Conservation (phyloP, 1,139 yeast genomes). For the Meyerozyma athensensis region DNA sequence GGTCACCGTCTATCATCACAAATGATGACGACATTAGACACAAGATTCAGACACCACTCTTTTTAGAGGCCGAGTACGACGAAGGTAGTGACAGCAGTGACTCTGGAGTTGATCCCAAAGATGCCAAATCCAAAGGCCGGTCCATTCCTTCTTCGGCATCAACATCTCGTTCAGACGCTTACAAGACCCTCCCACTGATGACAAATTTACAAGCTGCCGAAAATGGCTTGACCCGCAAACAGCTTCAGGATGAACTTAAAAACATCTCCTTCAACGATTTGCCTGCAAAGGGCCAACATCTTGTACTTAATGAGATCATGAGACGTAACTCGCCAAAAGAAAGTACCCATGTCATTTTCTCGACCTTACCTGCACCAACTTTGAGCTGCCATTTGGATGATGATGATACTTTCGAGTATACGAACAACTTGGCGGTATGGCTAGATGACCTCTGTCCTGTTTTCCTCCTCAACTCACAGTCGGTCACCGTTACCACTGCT, state of each 20-base stretch:
- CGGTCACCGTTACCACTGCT: constrained; percentile 93
- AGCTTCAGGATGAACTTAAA: constrained; percentile 36
- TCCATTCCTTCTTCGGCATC: constrained; percentile 12
- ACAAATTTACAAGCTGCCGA: constrained; percentile 8
- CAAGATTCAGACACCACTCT: constrained; percentile 33
- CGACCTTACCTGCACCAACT: constrained; percentile 86
- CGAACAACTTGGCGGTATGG: constrained; percentile 76
- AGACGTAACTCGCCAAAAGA: constrained; percentile 47
- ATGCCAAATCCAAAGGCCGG: not conserved
- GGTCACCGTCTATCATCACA: constrained; percentile 33
- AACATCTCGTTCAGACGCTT: constrained; percentile 9
- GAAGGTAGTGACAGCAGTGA: constrained; percentile 6
- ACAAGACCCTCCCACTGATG: constrained; percentile 7
- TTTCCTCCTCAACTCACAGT: constrained; percentile 78
- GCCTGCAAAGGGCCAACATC: constrained; percentile 88
- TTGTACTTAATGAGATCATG: constrained; percentile 85
- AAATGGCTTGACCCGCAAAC: constrained; percentile 27
- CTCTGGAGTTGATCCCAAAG: not conserved
- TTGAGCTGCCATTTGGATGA: constrained; percentile 73
- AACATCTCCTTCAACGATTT: constrained; percentile 68
- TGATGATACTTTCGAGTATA: constrained; percentile 67
- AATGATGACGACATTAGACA: constrained; percentile 36
- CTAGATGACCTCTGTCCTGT: constrained; percentile 77
- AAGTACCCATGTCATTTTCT: constrained; percentile 67
- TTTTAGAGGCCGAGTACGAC: constrained; percentile 28